Conservation (phyloP, 371 early-diverging fungal species). For the Mortierella sp. region DNA sequence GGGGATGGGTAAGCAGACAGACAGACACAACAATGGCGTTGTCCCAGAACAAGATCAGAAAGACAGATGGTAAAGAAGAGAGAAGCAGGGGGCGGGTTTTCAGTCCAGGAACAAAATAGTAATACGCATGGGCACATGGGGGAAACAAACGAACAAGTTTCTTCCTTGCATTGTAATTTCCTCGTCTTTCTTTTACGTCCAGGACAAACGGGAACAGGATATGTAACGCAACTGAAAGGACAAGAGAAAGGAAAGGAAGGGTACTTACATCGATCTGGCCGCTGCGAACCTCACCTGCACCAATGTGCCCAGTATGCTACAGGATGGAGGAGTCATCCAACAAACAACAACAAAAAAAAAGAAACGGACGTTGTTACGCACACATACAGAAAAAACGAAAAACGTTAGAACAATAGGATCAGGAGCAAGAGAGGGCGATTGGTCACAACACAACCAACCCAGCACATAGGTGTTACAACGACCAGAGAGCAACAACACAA, state of each 20-base stretch:
- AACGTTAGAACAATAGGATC: conserved; percentile 1
- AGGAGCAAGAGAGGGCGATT: neutral
- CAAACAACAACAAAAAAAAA: conserved; percentile 8
- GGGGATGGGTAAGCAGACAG: neutral
- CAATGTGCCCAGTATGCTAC: conserved; percentile 58
- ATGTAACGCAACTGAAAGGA: neutral
- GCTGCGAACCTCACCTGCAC: conserved; percentile 59
- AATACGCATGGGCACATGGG: neutral
- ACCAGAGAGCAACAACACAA: too few relatives aligned
- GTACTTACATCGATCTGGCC: conserved; percentile 55
- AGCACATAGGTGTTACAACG: neutral
- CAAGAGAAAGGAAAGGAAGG: neutral
- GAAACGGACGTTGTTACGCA: neutral
- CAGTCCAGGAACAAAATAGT: neutral
- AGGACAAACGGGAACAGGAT: conserved; percentile 21
- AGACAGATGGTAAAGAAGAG: too few relatives aligned
- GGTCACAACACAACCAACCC: too few relatives aligned
- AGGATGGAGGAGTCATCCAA: conserved; percentile 12
- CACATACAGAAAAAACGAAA: conserved; percentile 3
- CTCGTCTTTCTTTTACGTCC: neutral
- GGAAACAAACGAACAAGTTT: too few relatives aligned
- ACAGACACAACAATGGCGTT: too few relatives aligned
- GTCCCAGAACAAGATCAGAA: too few relatives aligned
- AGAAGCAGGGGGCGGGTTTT: too few relatives aligned
- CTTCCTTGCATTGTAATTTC: neutral